Evolutionary conservation across 345 rosid genomes (phyloP).

Genomic region (Eucalyptus sideroxylon): DNA sequence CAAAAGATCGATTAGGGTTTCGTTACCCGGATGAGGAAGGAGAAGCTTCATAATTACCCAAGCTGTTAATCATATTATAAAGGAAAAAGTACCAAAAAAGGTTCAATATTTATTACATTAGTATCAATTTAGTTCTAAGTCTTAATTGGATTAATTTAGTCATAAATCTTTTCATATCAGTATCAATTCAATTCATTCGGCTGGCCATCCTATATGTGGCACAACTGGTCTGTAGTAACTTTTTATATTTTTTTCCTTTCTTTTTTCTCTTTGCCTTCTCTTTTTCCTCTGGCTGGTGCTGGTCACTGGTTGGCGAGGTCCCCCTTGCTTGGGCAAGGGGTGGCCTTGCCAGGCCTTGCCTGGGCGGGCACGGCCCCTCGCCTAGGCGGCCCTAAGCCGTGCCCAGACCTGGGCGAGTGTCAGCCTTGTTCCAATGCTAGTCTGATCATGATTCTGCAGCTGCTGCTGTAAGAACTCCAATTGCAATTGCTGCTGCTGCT

Average conservation of each 20-base stretch:
- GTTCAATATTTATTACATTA: no score
- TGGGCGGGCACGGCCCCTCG: no score
- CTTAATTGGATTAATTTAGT: fast-evolving
- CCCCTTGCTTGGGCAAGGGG: background rate
- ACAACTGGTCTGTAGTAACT: fast-evolving
- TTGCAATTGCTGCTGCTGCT: background rate
- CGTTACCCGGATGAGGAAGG: background rate
- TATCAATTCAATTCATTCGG: no score
- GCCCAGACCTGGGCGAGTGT: background rate
- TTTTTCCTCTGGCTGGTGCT: background rate
- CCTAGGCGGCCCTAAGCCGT: no score
- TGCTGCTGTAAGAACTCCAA: background rate
- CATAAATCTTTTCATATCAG: no score
- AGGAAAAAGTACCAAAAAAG: no score
- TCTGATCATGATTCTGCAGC: background rate
- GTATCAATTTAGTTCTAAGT: no score
- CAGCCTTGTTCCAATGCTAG: background rate
- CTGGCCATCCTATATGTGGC: no score
- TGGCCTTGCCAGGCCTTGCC: no score
- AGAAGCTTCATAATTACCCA: background rate
- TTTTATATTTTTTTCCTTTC: no score
- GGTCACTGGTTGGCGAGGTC: background rate
- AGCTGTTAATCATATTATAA: background rate
- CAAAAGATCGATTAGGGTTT: background rate
- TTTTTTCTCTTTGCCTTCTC: no score